Conservation (phyloP, 202 grass and related monocot species). For the Bolboschoenoplectus hybrid region DNA sequence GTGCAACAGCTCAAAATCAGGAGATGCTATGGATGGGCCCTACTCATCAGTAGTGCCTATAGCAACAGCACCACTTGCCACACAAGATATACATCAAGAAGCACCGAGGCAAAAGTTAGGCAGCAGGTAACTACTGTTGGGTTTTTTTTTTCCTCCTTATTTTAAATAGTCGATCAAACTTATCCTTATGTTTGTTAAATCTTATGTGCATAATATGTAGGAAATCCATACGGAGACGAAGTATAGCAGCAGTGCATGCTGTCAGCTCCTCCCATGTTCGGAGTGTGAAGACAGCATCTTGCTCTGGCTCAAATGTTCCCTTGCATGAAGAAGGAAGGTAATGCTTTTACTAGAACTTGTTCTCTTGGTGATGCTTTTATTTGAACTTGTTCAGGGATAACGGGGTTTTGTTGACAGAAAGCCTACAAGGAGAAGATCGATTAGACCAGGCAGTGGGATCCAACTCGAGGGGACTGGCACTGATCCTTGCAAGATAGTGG, state of each 20-base stretch:
- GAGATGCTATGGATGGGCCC: neutral
- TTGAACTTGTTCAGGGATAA: neutral
- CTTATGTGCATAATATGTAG: constrained; percentile 19
- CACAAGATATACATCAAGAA: neutral
- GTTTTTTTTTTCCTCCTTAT: neutral
- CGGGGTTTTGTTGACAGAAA: neutral
- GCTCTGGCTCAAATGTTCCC: constrained; percentile 19
- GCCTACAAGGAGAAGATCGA: constrained; percentile 18
- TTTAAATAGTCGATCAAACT: neutral
- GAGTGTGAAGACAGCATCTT: constrained; percentile 23
- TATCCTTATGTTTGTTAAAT: constrained; percentile 3
- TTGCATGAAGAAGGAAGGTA: constrained; percentile 31
- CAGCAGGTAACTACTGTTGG: neutral
- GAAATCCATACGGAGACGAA: constrained; percentile 16
- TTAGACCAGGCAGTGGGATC: constrained; percentile 15
- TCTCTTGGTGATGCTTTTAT: neutral
- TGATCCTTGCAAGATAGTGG: constrained; percentile 5
- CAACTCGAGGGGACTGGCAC: neutral
- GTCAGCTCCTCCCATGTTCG: constrained; percentile 22
- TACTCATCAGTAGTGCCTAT: neutral
- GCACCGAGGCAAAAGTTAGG: constrained; percentile 2
- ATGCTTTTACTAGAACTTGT: neutral
- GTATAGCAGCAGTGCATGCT: neutral
- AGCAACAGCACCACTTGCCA: neutral
- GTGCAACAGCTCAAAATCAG: neutral